Evolutionary conservation across 1,284 basidiomycete species (phyloP).

Genomic region (Pseudozyma tsukubaensis): DNA sequence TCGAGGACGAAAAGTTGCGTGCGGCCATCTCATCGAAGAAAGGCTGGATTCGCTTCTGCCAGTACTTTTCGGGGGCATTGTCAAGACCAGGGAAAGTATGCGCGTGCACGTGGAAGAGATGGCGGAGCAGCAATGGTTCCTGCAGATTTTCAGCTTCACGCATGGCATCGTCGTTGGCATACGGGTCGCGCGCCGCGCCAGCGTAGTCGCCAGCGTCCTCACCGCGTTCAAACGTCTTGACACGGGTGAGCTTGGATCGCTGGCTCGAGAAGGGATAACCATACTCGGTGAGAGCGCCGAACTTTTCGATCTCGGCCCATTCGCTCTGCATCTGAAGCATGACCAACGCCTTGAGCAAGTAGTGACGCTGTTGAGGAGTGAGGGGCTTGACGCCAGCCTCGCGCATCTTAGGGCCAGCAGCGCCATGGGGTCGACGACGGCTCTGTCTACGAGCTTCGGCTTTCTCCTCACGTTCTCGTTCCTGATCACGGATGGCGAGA

Average conservation of each 20-base stretch:
- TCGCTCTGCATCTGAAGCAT: slow-evolving; percentile 66
- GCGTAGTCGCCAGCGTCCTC: slow-evolving; percentile 50
- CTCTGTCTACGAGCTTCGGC: slow-evolving; percentile 38
- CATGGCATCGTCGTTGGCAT: slow-evolving; percentile 56
- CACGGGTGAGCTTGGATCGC: slow-evolving; percentile 49
- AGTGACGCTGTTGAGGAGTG: slow-evolving; percentile 64
- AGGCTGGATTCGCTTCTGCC: slow-evolving; percentile 64
- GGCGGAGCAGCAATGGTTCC: slow-evolving; percentile 63
- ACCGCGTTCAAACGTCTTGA: slow-evolving; percentile 53
- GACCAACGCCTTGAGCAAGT: slow-evolving; percentile 65
- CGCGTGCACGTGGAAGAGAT: slow-evolving; percentile 66
- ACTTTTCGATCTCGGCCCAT: slow-evolving; percentile 58
- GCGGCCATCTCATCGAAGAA: slow-evolving; percentile 63
- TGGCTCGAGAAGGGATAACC: slow-evolving; percentile 63
- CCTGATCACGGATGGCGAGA: slow-evolving; percentile 36
- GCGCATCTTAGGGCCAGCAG: slow-evolving; percentile 31
- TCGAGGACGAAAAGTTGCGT: slow-evolving; percentile 58
- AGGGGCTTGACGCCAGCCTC: slow-evolving; percentile 34
- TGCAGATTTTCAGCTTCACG: slow-evolving; percentile 53
- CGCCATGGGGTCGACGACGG: slow-evolving; percentile 36
- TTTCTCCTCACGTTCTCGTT: slow-evolving; percentile 38
- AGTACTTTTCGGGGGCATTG: slow-evolving; percentile 61
- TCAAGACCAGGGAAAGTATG: slow-evolving; percentile 61
- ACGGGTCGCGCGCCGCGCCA: slow-evolving; percentile 55
- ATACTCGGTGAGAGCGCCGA: slow-evolving; percentile 62